Conservation (phyloP, 768 basidiomycete species). For the Lentinula lateritia region DNA sequence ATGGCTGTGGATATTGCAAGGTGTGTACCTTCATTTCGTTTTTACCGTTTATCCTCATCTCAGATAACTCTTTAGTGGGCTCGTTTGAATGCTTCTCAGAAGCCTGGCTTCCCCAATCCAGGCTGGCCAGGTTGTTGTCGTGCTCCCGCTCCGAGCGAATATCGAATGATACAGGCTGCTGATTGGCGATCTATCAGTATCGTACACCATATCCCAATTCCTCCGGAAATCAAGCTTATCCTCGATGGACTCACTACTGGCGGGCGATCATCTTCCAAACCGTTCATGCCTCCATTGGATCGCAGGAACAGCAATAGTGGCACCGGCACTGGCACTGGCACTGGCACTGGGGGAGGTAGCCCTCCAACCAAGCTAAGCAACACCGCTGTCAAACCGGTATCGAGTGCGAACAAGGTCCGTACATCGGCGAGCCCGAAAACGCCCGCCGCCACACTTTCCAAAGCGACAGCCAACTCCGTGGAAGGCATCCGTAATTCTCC, state of each 20-base stretch:
- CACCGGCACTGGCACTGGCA: conserved; percentile 42
- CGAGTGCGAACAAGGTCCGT: conserved; percentile 38
- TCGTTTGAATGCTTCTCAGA: conserved; percentile 44
- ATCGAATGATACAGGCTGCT: conserved; percentile 57
- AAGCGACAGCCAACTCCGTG: conserved; percentile 27
- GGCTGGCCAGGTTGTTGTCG: conserved; percentile 92
- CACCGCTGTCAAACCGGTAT: conserved; percentile 24
- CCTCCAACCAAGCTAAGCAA: conserved; percentile 33
- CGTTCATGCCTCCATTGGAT: conserved; percentile 29
- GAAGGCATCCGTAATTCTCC: conserved; percentile 23
- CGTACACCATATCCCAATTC: conserved; percentile 71
- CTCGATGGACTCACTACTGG: conserved; percentile 47
- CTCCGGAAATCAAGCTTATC: conserved; percentile 61
- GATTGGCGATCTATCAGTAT: conserved; percentile 80
- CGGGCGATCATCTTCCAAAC: conserved; percentile 27
- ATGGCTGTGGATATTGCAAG: conserved; percentile 90
- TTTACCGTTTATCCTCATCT: conserved; percentile 12
- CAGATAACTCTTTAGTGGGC: conserved; percentile 56
- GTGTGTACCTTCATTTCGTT: conserved; percentile 31
- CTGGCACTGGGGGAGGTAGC: conserved; percentile 34
- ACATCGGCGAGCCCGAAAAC: conserved; percentile 50
- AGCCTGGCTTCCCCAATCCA: conserved; percentile 57
- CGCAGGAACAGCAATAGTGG: conserved; percentile 44
- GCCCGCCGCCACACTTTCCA: conserved; percentile 29
- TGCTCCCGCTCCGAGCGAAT: conserved; percentile 56